These are phyloP conservation scores for Vitellaria paradoxa DNA, from an alignment of 179 eudicot species.

Conservation along the genomic window DNA sequence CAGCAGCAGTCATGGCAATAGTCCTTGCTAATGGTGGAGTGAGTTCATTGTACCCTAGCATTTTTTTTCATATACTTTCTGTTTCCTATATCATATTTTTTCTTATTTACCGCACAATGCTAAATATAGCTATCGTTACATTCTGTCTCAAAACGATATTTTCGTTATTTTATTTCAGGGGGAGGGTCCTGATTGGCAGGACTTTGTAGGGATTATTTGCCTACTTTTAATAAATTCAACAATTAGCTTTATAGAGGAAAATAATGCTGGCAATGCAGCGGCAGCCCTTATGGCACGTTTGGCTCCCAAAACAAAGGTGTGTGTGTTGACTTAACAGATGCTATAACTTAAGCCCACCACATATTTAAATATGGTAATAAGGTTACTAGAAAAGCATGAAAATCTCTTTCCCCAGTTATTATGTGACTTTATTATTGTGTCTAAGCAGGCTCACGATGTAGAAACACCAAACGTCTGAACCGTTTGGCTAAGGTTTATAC, in stretches of 20 bases:
- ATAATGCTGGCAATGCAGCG: conserved; percentile 77
- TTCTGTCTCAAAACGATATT: background rate
- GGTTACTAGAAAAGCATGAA: background rate
- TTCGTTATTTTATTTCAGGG: conserved; percentile 32
- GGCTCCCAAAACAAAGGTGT: conserved; percentile 66
- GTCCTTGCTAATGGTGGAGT: conserved; percentile 84
- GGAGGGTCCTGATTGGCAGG: conserved; percentile 72
- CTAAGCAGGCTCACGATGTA: background rate
- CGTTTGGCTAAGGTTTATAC: too few species aligned
- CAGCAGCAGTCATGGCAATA: conserved; percentile 74
- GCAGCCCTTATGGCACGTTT: conserved; percentile 63
- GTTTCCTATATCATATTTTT: background rate
- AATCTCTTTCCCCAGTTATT: background rate
- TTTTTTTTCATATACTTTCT: background rate
- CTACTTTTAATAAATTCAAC: conserved; percentile 58
- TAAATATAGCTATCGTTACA: background rate
- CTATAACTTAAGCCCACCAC: background rate
- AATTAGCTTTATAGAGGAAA: conserved; percentile 69
- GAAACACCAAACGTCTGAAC: conserved; percentile 1
- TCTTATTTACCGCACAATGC: background rate
- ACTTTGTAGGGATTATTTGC: conserved; percentile 58
- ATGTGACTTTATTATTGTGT: background rate
- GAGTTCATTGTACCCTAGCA: conserved; percentile 21
- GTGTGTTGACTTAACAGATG: conserved; percentile 10
- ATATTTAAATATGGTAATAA: background rate